Evolutionary conservation across 169 alveolate genomes (phyloP).

Genomic region (Plasmodium vivax): DNA sequence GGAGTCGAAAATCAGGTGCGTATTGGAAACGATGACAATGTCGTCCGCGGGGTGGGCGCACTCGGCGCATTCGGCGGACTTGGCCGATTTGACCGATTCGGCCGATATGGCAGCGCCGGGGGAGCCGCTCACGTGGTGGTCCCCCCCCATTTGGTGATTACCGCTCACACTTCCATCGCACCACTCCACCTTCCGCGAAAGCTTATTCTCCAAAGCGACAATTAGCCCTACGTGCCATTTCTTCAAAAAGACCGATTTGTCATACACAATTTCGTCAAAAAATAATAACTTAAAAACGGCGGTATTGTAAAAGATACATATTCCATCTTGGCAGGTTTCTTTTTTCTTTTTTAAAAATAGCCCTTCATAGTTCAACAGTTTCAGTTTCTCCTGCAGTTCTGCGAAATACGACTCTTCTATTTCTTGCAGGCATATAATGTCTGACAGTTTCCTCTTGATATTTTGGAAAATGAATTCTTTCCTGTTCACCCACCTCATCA

Average conservation of each 20-base stretch:
- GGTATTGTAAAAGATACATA: conserved; percentile 77
- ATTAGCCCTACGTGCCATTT: conserved; percentile 83
- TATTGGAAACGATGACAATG: conserved; percentile 77
- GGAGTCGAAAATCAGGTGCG: conserved; percentile 83
- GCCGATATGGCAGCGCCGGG: neutral
- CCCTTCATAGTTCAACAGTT: conserved; percentile 76
- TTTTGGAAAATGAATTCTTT: conserved; percentile 77
- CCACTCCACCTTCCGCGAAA: conserved; percentile 40
- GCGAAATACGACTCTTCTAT: conserved; percentile 78
- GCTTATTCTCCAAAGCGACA: conserved; percentile 77
- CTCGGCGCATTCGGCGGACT: too few relatives aligned
- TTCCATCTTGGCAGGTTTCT: conserved; percentile 81
- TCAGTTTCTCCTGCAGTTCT: conserved; percentile 74
- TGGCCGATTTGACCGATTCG: too few relatives aligned
- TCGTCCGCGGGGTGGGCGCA: neutral
- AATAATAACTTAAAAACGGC: conserved; percentile 79
- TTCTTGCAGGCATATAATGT: conserved; percentile 84
- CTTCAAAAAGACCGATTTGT: conserved; percentile 60
- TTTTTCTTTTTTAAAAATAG: conserved; percentile 81
- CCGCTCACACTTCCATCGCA: neutral
- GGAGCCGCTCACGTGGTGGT: conserved; percentile 10
- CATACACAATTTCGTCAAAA: conserved; percentile 78
- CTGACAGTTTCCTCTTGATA: conserved; percentile 71
- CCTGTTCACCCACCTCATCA: conserved; percentile 83
- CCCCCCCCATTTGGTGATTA: neutral